Evolutionary conservation across 1,284 basidiomycete species (phyloP).

Genomic region (Ceratobasidium sp.): DNA sequence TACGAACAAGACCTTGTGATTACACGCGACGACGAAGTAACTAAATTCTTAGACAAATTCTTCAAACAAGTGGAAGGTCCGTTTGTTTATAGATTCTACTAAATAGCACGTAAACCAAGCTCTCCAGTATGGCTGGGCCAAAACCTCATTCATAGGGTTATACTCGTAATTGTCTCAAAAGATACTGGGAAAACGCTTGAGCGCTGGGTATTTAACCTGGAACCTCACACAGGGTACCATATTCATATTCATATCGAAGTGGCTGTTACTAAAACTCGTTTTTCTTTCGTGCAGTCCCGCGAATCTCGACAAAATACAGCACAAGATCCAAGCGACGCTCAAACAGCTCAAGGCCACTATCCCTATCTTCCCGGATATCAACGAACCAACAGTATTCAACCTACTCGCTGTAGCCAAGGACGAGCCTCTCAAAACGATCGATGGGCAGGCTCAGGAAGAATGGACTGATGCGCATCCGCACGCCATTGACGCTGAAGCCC

Average conservation of each 20-base stretch:
- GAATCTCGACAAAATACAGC: constrained; percentile 30
- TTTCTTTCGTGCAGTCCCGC: background rate
- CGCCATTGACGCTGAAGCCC: constrained; percentile 13
- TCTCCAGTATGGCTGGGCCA: constrained; percentile 40
- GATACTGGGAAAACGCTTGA: constrained; percentile 43
- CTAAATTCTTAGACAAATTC: constrained; percentile 40
- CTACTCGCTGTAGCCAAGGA: constrained; percentile 35
- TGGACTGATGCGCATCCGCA: constrained; percentile 31
- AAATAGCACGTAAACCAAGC: background rate
- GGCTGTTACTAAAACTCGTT: background rate
- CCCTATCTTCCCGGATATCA: constrained; percentile 34
- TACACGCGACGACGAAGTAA: constrained; percentile 43
- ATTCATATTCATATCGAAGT: background rate
- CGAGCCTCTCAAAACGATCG: background rate
- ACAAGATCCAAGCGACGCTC: constrained; percentile 27
- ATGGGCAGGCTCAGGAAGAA: background rate
- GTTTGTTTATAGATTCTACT: background rate
- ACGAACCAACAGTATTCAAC: constrained; percentile 32
- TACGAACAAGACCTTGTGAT: constrained; percentile 44
- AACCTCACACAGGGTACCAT: constrained; percentile 19
- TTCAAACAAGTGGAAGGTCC: constrained; percentile 45
- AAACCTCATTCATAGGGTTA: constrained; percentile 38
- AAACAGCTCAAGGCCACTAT: constrained; percentile 35
- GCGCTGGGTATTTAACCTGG: constrained; percentile 44
- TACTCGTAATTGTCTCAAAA: constrained; percentile 44